Percentiles rank a stretch among this genome's conserved stretches.
phyloP scores from a whole-genome alignment of 305 asterid genomes.

The Fraxinus baroniana region DNA sequence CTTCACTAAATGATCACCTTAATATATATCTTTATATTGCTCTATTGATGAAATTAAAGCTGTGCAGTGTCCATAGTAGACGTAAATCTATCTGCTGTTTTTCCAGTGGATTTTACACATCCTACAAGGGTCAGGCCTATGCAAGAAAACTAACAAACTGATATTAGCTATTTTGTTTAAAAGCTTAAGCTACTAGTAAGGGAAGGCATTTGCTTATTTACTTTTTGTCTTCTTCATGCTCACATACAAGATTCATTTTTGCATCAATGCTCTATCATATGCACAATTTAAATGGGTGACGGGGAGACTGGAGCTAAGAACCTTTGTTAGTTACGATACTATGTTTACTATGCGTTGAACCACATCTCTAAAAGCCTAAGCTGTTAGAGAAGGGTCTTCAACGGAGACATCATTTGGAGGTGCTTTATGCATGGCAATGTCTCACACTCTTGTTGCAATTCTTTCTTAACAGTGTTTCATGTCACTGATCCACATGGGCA shows the following conservation, averaged over 20 bases:
- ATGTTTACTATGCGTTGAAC: not conserved
- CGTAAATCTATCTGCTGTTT: not conserved
- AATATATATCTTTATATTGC: not conserved
- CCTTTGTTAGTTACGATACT: not conserved
- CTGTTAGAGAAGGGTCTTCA: not conserved
- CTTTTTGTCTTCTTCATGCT: not conserved
- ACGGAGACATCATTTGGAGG: not conserved
- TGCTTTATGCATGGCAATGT: not conserved
- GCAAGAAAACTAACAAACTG: slow-evolving; percentile 15
- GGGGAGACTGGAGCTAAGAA: not conserved
- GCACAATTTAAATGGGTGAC: not conserved
- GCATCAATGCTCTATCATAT: not conserved
- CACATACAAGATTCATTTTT: not conserved
- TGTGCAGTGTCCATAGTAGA: not conserved
- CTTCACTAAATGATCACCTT: not conserved
- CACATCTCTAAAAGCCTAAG: not conserved
- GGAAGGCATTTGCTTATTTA: not conserved
- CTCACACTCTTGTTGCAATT: not conserved
- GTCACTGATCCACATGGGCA: slow-evolving; percentile 92
- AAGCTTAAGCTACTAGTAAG: not conserved
- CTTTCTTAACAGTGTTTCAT: slow-evolving; percentile 70
- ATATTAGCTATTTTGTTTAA: not conserved
- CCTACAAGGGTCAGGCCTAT: slow-evolving; percentile 9
- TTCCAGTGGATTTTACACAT: slow-evolving; percentile 3
- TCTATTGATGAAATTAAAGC: not conserved